Conservation (phyloP, 257 asterid genomes). For the Plantago elongata region DNA sequence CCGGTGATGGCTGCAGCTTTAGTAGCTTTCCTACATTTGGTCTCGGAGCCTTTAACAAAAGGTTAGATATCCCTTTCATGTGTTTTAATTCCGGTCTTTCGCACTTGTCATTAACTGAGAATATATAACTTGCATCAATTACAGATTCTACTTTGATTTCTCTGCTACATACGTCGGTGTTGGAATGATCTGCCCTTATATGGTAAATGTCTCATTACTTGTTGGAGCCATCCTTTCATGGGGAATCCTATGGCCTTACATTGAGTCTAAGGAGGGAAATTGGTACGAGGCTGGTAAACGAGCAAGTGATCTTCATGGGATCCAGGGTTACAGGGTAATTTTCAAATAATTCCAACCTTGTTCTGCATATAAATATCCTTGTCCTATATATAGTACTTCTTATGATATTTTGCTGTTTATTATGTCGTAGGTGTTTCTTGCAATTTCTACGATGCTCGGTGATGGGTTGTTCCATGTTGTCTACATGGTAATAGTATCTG, state of each 20-base stretch:
- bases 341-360: neutral
- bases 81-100: neutral
- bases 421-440: slow-evolving; percentile 42
- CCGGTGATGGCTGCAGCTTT: slow-evolving; percentile 67
- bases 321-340: slow-evolving; percentile 38
- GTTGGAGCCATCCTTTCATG: slow-evolving; percentile 57
- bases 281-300: slow-evolving; percentile 44
- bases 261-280: slow-evolving; percentile 40
- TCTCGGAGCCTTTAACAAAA: slow-evolving; percentile 39
- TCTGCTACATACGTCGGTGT: slow-evolving; percentile 65
- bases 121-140: neutral
- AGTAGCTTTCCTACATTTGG: slow-evolving; percentile 77
- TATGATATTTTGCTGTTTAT: neutral
- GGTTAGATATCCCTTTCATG: slow-evolving; percentile 17
- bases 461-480: slow-evolving; percentile 58
- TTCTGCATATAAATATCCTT: no score
- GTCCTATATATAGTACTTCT: neutral
- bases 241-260: slow-evolving; percentile 71
- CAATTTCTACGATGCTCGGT: slow-evolving; percentile 57
- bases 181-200: slow-evolving; percentile 69
- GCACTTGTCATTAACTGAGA: neutral
- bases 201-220: slow-evolving; percentile 46
- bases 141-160: slow-evolving; percentile 62
- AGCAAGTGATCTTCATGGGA: slow-evolving; percentile 36
- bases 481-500: slow-evolving; percentile 36